phyloP scores from a whole-genome alignment of 352 stramenopile genomes.

The Globisporangium ultimum region DNA sequence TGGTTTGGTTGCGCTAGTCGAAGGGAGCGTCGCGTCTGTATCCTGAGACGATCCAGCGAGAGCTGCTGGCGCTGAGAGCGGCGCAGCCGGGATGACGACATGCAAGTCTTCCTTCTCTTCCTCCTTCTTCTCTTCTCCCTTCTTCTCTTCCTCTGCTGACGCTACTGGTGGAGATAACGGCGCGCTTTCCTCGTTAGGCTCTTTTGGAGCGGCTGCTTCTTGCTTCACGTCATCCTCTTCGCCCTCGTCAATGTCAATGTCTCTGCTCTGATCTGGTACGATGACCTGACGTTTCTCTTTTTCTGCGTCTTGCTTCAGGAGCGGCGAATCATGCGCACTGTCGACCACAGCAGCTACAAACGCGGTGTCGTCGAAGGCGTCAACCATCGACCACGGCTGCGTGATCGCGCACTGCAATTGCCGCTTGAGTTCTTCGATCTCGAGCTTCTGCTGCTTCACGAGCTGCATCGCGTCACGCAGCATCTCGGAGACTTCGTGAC shows the following conservation, averaged over 20 bases:
- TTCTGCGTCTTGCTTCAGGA: background rate
- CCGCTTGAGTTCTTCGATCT: constrained; percentile 59
- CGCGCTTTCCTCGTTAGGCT: background rate
- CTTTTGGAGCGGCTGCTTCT: too few relatives aligned
- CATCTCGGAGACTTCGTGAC: constrained; percentile 49
- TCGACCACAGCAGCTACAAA: background rate
- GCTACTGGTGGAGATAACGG: background rate
- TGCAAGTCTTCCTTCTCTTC: constrained; percentile 4
- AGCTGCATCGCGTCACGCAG: constrained; percentile 67
- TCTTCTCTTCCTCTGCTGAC: constrained; percentile 1
- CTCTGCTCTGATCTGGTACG: background rate
- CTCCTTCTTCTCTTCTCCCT: background rate
- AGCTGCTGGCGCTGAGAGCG: constrained; percentile 12
- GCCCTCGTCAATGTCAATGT: constrained; percentile 5
- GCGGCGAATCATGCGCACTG: too few relatives aligned
- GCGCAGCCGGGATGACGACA: constrained; percentile 2
- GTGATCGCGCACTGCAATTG: constrained; percentile 18
- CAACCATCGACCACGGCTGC: background rate
- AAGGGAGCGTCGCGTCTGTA: background rate
- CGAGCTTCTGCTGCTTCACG: constrained; percentile 62
- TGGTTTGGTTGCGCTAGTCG: background rate
- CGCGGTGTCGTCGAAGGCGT: background rate
- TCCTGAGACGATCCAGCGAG: constrained; percentile 9
- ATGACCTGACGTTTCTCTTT: background rate
- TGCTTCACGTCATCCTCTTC: background rate